A percentile compares a stretch with the other conserved stretches of the same genome.
phyloP scores from a whole-genome alignment of 768 basidiomycete species.

The Podaxis sp. region DNA sequence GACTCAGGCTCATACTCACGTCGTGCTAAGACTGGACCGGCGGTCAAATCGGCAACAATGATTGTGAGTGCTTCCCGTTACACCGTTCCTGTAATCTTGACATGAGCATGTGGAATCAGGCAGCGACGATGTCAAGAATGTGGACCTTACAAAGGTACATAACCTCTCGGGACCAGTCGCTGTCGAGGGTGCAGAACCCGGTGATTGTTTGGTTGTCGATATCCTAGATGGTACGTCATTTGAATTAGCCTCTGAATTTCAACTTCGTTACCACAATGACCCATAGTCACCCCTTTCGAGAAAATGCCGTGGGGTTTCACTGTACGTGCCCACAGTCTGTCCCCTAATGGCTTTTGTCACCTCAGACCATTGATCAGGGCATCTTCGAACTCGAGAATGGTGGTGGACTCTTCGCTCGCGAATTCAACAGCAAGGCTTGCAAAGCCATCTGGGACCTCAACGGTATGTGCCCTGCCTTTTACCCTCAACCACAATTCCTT shows the following conservation, averaged over 20 bases:
- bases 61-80: conserved; percentile 42
- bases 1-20: background rate
- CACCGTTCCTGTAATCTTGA: background rate
- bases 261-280: background rate
- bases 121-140: conserved; percentile 66
- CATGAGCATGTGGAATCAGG: conserved; percentile 28
- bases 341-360: background rate
- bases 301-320: conserved; percentile 86
- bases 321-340: conserved; percentile 28
- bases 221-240: conserved; percentile 62
- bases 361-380: conserved; percentile 37
- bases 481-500: background rate
- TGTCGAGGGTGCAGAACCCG: conserved; percentile 75
- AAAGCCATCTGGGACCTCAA: conserved; percentile 85
- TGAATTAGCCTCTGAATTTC: background rate
- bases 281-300: conserved; percentile 62
- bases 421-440: conserved; percentile 68
- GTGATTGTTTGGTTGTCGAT: conserved; percentile 78
- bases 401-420: conserved; percentile 66
- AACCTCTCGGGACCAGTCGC: conserved; percentile 77
- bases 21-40: conserved; percentile 68
- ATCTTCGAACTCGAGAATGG: conserved; percentile 77
- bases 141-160: conserved; percentile 67
- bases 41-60: conserved; percentile 76
- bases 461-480: conserved; percentile 32